Evolutionary conservation across 164 flowering plant species (phyloP), one percentile per base, ranked within the genome.

Genomic region (Berberis vulgaris): DNA sequence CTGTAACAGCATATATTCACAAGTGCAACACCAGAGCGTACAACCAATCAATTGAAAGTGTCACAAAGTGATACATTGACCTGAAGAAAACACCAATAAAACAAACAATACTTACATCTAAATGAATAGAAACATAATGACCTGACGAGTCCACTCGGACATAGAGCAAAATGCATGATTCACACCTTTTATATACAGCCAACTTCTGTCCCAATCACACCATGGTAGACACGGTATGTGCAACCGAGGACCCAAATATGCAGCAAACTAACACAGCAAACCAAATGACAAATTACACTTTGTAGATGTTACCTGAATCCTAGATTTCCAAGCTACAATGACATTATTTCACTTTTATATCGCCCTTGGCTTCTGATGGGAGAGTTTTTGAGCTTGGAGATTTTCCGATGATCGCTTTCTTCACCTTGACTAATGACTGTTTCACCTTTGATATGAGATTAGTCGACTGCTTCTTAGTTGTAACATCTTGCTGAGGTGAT

Each of bases 401-500:
- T 72, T 85, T 89, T 57, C 93, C 96, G 12, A 73, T 80, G 71
- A 87, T 85, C 1, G 93, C 93, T 68, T 83, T 87, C 82, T 82
- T 87, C 3, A 85, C 93, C 80, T 84, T 89, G 52, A 78, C 93
- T n/a, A 86, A 71, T 0, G 85, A 76, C 57, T 81, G 83, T 68
- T 88, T 86, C 77, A 86, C 83, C 77, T 83, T 88, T 60, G 91
- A 76, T 11, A 88, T 46, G 38, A 88, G 71, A 67, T 58, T 62
- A 45, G 63, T 66, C 55, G 65, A 61, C 9, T 78, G 83, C 71
- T 83, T 84, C 77, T 86, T 63, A 62, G 72, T 11, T 12, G 69
- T 59, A 73, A 72, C 59, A 50, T 76, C 65, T 63, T 61, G 59
- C 69, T 75, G 58, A 40, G 80, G 57, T 7, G 7, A 66, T 40